phyloP scores from a whole-genome alignment of 73 alveolate species.

The Blepharisma stoltei region DNA sequence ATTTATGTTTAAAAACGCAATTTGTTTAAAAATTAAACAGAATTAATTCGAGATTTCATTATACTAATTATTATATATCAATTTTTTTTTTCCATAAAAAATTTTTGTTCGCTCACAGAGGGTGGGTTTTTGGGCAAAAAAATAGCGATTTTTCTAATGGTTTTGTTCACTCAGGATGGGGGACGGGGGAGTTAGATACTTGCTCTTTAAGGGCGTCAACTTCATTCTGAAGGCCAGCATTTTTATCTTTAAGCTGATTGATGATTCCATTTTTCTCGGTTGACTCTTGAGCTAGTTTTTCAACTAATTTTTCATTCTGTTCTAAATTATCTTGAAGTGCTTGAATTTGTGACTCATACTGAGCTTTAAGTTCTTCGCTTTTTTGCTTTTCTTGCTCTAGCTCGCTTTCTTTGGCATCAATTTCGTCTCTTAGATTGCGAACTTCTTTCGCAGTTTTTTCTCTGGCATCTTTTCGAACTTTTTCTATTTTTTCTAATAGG shows the following conservation, averaged over 20 bases:
- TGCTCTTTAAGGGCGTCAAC: not conserved
- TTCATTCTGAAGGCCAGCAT: not conserved
- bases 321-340: not conserved
- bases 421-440: not conserved
- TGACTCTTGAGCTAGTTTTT: not conserved
- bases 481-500: slow-evolving; percentile 15
- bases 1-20: too few species aligned
- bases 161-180: too few species aligned
- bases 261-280: not conserved
- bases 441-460: not conserved
- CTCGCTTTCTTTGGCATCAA: not conserved
- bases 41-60: too few species aligned
- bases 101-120: too few species aligned
- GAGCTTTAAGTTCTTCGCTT: not conserved
- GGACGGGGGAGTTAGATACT: too few species aligned
- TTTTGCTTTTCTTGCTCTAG: not conserved
- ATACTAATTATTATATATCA: too few species aligned
- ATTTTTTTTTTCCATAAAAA: too few species aligned
- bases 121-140: too few species aligned
- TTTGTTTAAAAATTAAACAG: too few species aligned
- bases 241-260: not conserved
- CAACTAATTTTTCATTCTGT: not conserved
- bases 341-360: not conserved
- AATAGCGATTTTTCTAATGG: too few species aligned
- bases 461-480: not conserved